A percentile compares a stretch with the other conserved stretches of the same genome.
Evolutionary conservation across 2,329 filamentous ascomycete genomes (phyloP).

Genomic region (Onygena corvina): DNA sequence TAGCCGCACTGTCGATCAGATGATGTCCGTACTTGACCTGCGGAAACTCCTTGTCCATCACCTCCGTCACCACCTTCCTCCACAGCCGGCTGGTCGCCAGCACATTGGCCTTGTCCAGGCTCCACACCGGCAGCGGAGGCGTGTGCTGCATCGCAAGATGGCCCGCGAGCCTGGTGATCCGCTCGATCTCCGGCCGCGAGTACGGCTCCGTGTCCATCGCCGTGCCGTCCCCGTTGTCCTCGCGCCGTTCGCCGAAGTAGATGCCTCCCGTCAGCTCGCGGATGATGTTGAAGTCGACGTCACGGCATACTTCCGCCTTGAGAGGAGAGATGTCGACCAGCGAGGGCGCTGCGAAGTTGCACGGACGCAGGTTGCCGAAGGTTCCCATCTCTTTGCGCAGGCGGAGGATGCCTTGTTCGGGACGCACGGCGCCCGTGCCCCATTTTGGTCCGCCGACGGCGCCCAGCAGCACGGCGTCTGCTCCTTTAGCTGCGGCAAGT

Average conservation of each 20-base stretch:
- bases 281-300: slow-evolving; percentile 84
- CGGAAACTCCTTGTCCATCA: slow-evolving; percentile 81
- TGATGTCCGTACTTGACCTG: slow-evolving; percentile 75
- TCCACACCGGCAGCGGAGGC: slow-evolving; percentile 41
- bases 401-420: slow-evolving; percentile 80
- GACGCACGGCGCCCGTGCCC: slow-evolving; percentile 76
- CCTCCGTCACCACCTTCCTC: slow-evolving; percentile 73
- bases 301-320: slow-evolving; percentile 71
- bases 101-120: slow-evolving; percentile 88
- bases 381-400: slow-evolving; percentile 89
- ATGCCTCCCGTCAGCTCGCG: slow-evolving; percentile 86
- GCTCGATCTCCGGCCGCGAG: slow-evolving; percentile 72
- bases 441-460: slow-evolving; percentile 95
- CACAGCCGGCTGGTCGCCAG: slow-evolving; percentile 81
- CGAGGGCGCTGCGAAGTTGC: slow-evolving; percentile 82
- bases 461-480: slow-evolving; percentile 81
- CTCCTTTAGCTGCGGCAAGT: slow-evolving; percentile 67
- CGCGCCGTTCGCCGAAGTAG: slow-evolving; percentile 85
- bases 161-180: slow-evolving; percentile 69
- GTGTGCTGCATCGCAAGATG: slow-evolving; percentile 60
- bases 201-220: slow-evolving; percentile 84
- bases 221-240: slow-evolving; percentile 56
- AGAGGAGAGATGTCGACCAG: slow-evolving; percentile 77
- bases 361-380: slow-evolving; percentile 90
- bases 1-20: slow-evolving; percentile 90